These are phyloP conservation scores for Ophiostoma quercus DNA, from an alignment of 2,329 filamentous ascomycete species.

Conservation along the genomic window DNA sequence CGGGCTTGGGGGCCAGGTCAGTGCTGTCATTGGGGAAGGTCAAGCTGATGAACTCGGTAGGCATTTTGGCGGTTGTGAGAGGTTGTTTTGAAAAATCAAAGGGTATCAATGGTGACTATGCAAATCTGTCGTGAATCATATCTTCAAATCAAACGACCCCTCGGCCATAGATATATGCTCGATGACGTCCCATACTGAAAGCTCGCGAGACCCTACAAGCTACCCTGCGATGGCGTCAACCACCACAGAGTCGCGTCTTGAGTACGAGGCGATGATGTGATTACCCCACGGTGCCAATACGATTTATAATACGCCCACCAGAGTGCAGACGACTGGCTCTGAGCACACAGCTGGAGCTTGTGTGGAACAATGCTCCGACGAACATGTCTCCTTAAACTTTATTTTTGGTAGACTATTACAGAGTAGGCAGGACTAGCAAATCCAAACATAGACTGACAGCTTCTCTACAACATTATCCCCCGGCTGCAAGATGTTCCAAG, in stretches of 20 bases:
- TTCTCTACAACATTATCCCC: slow-evolving; percentile 4
- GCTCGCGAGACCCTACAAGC: neutral
- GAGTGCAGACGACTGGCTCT: neutral
- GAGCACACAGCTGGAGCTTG: neutral
- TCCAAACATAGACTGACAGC: neutral
- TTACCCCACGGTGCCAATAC: slow-evolving; percentile 10
- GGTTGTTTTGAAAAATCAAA: neutral
- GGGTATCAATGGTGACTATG: neutral
- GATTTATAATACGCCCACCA: slow-evolving; percentile 10
- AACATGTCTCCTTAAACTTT: neutral
- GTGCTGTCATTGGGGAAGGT: slow-evolving; percentile 54
- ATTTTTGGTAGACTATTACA: neutral
- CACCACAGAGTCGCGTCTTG: neutral
- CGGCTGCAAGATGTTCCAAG: slow-evolving; percentile 13
- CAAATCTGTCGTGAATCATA: neutral
- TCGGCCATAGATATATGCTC: neutral
- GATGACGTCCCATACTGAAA: neutral
- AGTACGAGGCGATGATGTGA: slow-evolving; percentile 8
- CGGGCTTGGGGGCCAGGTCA: slow-evolving; percentile 50
- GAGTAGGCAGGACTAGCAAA: neutral
- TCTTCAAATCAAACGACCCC: neutral
- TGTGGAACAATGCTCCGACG: neutral
- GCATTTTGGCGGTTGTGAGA: slow-evolving; percentile 32
- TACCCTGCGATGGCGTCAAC: slow-evolving; percentile 5
- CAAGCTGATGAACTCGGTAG: slow-evolving; percentile 54